Evolutionary conservation across 1,139 yeast genomes (phyloP).

Genomic region (Suhomyces bribrorum): DNA sequence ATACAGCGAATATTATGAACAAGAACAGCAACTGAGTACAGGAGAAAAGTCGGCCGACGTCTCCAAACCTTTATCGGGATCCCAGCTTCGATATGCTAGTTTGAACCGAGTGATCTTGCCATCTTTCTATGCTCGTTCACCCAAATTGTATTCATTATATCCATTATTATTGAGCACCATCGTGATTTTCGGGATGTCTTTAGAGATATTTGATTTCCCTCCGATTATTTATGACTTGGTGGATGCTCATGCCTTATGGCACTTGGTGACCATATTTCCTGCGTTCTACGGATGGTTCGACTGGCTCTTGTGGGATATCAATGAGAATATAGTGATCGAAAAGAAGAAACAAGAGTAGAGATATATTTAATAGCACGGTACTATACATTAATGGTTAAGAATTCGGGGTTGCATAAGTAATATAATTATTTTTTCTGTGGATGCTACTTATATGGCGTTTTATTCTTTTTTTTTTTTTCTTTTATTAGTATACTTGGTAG

Average conservation of each 20-base stretch:
- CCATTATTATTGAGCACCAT: slow-evolving; percentile 48
- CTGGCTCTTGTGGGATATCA: slow-evolving; percentile 49
- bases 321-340: slow-evolving; percentile 31
- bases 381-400: no score
- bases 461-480: background rate
- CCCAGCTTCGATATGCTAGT: slow-evolving; percentile 31
- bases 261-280: slow-evolving; percentile 72
- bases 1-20: slow-evolving; percentile 34
- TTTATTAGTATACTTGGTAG: background rate
- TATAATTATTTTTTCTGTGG: no score
- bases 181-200: slow-evolving; percentile 73
- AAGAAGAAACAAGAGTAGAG: slow-evolving; percentile 19
- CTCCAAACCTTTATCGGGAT: slow-evolving; percentile 3
- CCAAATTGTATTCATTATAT: slow-evolving; percentile 44
- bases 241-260: slow-evolving; percentile 97
- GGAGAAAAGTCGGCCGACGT: slow-evolving; percentile 8
- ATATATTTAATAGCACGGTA: slow-evolving; percentile 1
- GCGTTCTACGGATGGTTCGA: slow-evolving; percentile 48
- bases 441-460: no score
- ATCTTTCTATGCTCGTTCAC: slow-evolving; percentile 37
- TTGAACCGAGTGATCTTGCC: slow-evolving; percentile 28
- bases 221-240: slow-evolving; percentile 62
- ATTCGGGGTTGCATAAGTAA: no score
- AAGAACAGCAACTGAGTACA: slow-evolving; percentile 18
- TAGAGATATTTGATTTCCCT: slow-evolving; percentile 88